Base-by-base conservation (phyloP, 2,329 filamentous ascomycete genomes). In the Pyrenophora tritici-repentis region DNA sequence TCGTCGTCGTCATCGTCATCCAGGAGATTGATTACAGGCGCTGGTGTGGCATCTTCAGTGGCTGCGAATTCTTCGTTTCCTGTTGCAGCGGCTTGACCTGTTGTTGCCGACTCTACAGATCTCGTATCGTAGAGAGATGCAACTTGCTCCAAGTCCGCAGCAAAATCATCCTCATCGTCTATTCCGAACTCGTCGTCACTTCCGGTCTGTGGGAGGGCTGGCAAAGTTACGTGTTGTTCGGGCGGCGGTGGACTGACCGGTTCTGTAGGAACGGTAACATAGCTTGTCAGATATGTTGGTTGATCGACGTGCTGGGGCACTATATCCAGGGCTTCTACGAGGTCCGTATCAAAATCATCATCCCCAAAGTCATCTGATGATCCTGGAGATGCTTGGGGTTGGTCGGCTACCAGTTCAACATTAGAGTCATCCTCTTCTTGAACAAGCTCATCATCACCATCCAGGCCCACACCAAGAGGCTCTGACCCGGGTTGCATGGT, bases 91-190 rank as follows among this genome's bases (percentile, higher is more conserved):
- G 36, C 13, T 22, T 31, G 46, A n/a, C 54, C 47, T 33, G 42
- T 41, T 5, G 41, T 48, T n/a, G 50, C 47, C 24, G 59, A 58
- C n/a, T 58, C 57, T 40, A 59, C 53, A n/a, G 66, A 52, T 33
- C 77, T 74, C 8, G 67, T 73, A 54, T 85, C 82, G 62, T 81
- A 84, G 42, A 82, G 70, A 14, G 82, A 83, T 36, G 82, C 77
- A 33, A 85, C 75, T 45, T 83, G 78, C 56, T 86, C 81, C 42
- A 87, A 68, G 62, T 84, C 82, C 50, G 82, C 84, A 4, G 75
- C 79, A 59, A 84, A 80, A 6, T 82, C 59, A 46, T 79, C 76
- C 42, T 78, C 75, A 31, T 78, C 78, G 47, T 78, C 73, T 42
- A 74, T 55, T 4, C 68, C 77, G 61, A 79, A 79, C 31, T 80